Evolutionary conservation across 1,284 basidiomycete genomes (phyloP), one percentile per base, ranked within the genome.

Genomic region (Anthracocystis setariae): DNA sequence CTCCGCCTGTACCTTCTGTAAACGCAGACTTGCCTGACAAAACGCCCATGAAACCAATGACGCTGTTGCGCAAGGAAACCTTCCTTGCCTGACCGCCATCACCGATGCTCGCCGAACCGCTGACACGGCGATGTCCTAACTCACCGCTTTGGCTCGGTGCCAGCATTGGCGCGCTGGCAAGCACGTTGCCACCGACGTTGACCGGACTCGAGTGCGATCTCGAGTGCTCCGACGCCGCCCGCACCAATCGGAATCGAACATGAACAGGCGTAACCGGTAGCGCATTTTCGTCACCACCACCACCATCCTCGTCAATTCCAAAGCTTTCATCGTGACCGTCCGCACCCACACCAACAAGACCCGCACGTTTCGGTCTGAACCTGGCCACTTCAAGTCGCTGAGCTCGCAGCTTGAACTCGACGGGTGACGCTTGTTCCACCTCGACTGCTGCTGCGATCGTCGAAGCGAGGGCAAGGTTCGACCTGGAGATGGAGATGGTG

Each of bases 11-110:
- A 21, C 47, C 17, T 17, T 43, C 63, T 13, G 47, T 10, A 15
- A 17, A 5, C 2, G 52, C 3, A 10, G 57, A 50, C 24, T 50
- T 61, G 42, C 69, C 69, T 3, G 66, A 51, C 2, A 73, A 43
- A 18, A 60, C 56, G 24, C 65, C 61, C 57, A 73, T 67, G 46
- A 73, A 62, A 24, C 61, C 66, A 23, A 58, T 61, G 40, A 73
- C 62, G 38, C 66, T 71, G 53, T 56, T 73, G n/a, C 66, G 62
- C 54, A 73, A 70, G 5, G 67, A 55, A 20, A 52, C 52, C 37
- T 58, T 66, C 27, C 48, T 46, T 8, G 54, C 54, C 2, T 54
- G n/a, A 40, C 68, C 65, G 12, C 58, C 57, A 18, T 39, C 25
- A n/a, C 37, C 47, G 13, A 46, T 56, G 1, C 46, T 38, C 0